Conservation (phyloP, 2,329 filamentous ascomycete genomes). For the Stemphylium lycopersici region DNA sequence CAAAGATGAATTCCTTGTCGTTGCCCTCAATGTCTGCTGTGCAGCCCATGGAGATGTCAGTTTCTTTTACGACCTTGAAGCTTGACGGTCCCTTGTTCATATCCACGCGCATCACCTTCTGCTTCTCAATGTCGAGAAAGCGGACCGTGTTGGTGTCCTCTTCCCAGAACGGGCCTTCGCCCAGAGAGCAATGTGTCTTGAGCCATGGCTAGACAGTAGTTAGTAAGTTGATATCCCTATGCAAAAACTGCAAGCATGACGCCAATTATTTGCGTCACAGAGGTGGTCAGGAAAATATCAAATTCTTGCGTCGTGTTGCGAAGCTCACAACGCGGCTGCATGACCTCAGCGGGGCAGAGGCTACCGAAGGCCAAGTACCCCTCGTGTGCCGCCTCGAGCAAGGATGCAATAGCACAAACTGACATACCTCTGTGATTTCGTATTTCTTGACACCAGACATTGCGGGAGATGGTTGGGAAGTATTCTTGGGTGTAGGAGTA, state of each 20-base stretch:
- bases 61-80: constrained; percentile 59
- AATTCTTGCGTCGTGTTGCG: neutral
- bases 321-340: constrained; percentile 6
- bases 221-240: constrained; percentile 7
- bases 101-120: constrained; percentile 74
- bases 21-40: constrained; percentile 78
- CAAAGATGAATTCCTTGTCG: constrained; percentile 74
- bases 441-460: constrained; percentile 45
- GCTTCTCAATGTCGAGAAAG: constrained; percentile 83
- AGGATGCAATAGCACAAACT: neutral
- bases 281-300: neutral
- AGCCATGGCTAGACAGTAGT: constrained; percentile 56
- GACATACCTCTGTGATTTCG: constrained; percentile 46
- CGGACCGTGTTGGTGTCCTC: constrained; percentile 68
- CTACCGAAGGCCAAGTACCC: constrained; percentile 26
- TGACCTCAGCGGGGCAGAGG: constrained; percentile 31
- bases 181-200: constrained; percentile 68
- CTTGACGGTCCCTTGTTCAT: constrained; percentile 68
- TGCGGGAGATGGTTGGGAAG: constrained; percentile 11
- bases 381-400: constrained; percentile 13
- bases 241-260: neutral
- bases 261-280: neutral
- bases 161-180: constrained; percentile 79
- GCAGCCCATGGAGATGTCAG: constrained; percentile 60
- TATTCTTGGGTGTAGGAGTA: constrained; percentile 21